Base-by-base conservation (phyloP, 768 basidiomycete species). In the Sarcodon sp. region DNA sequence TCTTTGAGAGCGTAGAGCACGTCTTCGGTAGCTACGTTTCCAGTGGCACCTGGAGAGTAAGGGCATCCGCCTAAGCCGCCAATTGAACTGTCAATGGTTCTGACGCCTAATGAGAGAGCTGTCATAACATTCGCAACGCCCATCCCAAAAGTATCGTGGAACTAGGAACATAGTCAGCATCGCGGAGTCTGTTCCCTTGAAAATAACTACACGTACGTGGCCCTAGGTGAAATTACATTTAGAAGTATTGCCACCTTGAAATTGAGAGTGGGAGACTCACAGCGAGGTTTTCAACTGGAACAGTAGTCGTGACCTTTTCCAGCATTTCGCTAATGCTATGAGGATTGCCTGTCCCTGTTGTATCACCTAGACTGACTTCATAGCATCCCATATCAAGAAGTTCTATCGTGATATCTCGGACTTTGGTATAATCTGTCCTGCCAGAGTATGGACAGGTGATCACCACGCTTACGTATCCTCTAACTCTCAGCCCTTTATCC, bases 61-160 rank as follows among this genome's bases (percentile, higher is more conserved):
- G 93, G 93, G 58, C 94, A 97, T 13, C 93, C 91, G 3, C 94
- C 93, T 1, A 97, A 78, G 0, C 93, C 92, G 13, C 83, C 90
- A 13, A 96, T 79, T 0, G 85, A 81, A 1, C 86, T 71, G 58
- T 87, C 93, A 38, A 98, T 75, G 2, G 89, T 87, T 9, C 80
- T 74, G 10, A 97, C 65, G 12, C 92, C 93, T 45, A 80, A 66
- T 9, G 75, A 67, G 10, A 90, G 73, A 3, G 87, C 82, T 4
- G 78, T 66, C 37, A 88, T 64, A 12, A 87, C 79, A 54, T 90
- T 90, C 12, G 82, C 77, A 10, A 88, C 74, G 9, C 77, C 89
- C 31, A 84, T 85, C 3, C 89, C 90, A 56, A 79, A 92, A 0
- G 90, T 93, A 56, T 94, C 91, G 62, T 93, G 91, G 64, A 86